Evolutionary conservation across 2,329 filamentous ascomycete genomes (phyloP).

Genomic region (Hirsutella minnesotensis): DNA sequence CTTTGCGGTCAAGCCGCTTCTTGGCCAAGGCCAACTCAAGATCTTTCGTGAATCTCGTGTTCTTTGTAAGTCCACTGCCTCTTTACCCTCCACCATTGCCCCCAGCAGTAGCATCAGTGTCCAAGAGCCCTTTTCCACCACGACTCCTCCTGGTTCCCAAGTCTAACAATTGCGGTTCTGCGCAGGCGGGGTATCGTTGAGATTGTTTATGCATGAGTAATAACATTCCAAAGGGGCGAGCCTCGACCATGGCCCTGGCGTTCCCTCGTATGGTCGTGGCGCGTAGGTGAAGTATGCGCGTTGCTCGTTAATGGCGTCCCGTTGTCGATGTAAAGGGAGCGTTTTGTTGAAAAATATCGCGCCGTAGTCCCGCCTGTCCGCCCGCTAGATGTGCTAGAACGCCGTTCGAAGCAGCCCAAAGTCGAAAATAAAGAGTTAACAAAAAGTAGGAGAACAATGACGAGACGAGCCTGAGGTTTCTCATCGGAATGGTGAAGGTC

Average conservation of each 20-base stretch:
- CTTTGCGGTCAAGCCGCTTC: too few relatives aligned
- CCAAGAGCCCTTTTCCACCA: neutral
- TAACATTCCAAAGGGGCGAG: conserved; percentile 4
- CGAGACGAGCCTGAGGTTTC: neutral
- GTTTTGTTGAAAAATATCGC: conserved; percentile 31
- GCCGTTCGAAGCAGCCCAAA: neutral
- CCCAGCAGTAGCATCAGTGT: too few relatives aligned
- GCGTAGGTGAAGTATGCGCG: conserved; percentile 1
- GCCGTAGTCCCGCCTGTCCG: conserved; percentile 8
- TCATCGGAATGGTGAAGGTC: too few relatives aligned
- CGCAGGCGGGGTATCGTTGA: conserved; percentile 26
- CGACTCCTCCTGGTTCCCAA: conserved; percentile 1
- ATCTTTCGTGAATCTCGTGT: too few relatives aligned
- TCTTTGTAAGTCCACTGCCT: too few relatives aligned
- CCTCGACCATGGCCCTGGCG: neutral
- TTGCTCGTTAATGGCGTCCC: conserved; percentile 2
- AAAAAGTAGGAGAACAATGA: neutral
- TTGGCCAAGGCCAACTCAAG: too few relatives aligned
- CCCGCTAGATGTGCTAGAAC: conserved; percentile 4
- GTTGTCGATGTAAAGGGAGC: conserved; percentile 14
- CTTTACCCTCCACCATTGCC: too few relatives aligned
- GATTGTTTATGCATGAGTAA: conserved; percentile 21
- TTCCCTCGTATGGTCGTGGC: conserved; percentile 4
- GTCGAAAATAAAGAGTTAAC: neutral
- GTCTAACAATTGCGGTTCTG: conserved; percentile 8